These are phyloP conservation scores for Amanita fuliginea DNA, from an alignment of 768 basidiomycete genomes.

Conservation along the genomic window DNA sequence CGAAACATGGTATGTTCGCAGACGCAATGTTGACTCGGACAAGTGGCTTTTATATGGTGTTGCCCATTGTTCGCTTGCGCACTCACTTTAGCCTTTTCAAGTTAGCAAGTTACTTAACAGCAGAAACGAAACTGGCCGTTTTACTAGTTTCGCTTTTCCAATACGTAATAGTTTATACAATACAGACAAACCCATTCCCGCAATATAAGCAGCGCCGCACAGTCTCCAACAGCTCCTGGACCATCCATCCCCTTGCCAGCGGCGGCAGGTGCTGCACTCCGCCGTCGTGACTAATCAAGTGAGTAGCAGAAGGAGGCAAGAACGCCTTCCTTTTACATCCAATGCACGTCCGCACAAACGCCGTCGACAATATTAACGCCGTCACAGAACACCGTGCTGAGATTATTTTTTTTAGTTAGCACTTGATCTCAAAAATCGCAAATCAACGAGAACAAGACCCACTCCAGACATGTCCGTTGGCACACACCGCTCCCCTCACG, in stretches of 20 bases:
- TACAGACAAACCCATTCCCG: conserved; percentile 45
- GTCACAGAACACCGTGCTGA: conserved; percentile 74
- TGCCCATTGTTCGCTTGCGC: too few species aligned
- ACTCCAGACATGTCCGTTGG: conserved; percentile 75
- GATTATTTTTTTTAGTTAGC: conserved; percentile 9
- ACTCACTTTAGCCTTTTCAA: too few species aligned
- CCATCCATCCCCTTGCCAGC: conserved; percentile 49
- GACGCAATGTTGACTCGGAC: too few species aligned
- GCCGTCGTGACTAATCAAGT: conserved; percentile 16
- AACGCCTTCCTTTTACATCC: conserved; percentile 77
- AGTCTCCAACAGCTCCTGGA: conserved; percentile 52
- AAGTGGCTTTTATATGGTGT: too few species aligned
- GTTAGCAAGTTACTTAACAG: too few species aligned
- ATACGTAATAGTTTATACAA: background rate
- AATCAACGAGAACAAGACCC: conserved; percentile 20
- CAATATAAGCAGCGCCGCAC: conserved; percentile 64
- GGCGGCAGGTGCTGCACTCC: conserved; percentile 27
- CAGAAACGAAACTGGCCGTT: too few species aligned
- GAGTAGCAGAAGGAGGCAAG: conserved; percentile 37
- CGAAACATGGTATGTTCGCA: too few species aligned
- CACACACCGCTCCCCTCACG: conserved; percentile 49
- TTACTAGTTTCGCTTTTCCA: too few species aligned
- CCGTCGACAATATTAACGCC: conserved; percentile 69
- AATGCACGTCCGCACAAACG: conserved; percentile 68
- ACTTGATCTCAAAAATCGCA: background rate